Evolutionary conservation across 306 rosid genomes (phyloP).

Genomic region (Cicer cuneatum): DNA sequence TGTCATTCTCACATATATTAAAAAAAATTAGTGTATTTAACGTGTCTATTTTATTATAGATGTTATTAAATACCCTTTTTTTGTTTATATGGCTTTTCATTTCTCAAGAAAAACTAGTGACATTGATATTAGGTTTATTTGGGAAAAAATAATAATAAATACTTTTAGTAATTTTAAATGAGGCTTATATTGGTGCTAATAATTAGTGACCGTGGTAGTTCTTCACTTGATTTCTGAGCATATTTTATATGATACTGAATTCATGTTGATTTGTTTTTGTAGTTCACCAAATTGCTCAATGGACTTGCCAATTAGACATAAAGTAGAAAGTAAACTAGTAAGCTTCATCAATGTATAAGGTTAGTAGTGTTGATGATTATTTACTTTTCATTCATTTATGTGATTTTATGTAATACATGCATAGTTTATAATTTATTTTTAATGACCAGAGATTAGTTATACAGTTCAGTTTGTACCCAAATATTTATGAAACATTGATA

Average conservation of each 20-base stretch:
- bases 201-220: too few species aligned
- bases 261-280: conserved; percentile 44
- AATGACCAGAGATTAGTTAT: not conserved
- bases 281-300: conserved; percentile 86
- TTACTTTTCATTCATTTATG: not conserved
- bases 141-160: too few species aligned
- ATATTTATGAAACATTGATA: not conserved
- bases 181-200: too few species aligned
- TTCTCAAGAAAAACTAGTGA: too few species aligned
- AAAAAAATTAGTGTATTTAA: too few species aligned
- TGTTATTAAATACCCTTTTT: too few species aligned
- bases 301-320: conserved; percentile 59
- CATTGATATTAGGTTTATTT: too few species aligned
- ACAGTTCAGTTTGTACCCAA: not conserved
- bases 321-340: conserved; percentile 51
- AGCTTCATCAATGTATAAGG: conserved; percentile 47
- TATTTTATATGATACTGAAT: conserved; percentile 15
- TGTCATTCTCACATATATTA: too few species aligned
- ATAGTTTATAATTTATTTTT: not conserved
- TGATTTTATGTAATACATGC: not conserved
- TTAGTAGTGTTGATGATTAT: conserved; percentile 37
- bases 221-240: conserved; percentile 40
- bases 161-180: too few species aligned
- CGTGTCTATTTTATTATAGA: too few species aligned
- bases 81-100: too few species aligned